Conservation (phyloP, 2,329 filamentous ascomycete genomes). For the Thelonectria discophora region DNA sequence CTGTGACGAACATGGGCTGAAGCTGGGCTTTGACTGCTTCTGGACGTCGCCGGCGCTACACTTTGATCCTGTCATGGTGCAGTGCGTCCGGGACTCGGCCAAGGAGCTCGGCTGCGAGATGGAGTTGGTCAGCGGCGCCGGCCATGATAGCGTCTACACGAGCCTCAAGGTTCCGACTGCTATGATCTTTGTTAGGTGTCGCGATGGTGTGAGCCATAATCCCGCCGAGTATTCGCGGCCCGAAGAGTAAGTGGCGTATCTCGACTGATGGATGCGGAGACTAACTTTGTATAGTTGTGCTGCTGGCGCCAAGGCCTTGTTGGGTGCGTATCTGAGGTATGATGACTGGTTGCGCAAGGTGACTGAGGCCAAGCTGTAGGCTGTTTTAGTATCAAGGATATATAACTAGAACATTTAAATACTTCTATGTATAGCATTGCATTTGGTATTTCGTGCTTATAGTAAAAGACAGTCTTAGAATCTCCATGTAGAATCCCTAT, state of each 20-base stretch:
- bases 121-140: slow-evolving; percentile 48
- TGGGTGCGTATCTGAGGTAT: slow-evolving; percentile 5
- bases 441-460: no score
- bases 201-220: slow-evolving; percentile 40
- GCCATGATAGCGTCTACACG: slow-evolving; percentile 44
- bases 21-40: slow-evolving; percentile 67
- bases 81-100: slow-evolving; percentile 6
- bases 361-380: background rate
- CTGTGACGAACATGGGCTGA: slow-evolving; percentile 61
- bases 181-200: slow-evolving; percentile 44
- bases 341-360: slow-evolving; percentile 1
- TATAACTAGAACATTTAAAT: no score
- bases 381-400: background rate
- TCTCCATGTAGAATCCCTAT: no score
- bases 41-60: slow-evolving; percentile 57
- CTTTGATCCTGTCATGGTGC: slow-evolving; percentile 13
- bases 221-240: slow-evolving; percentile 33
- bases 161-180: slow-evolving; percentile 37
- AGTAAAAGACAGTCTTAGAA: no score
- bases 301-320: background rate
- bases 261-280: background rate
- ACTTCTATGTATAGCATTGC: no score
- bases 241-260: slow-evolving; percentile 31
- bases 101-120: slow-evolving; percentile 53
- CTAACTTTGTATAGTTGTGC: background rate